Evolutionary conservation across 257 asterid genomes (phyloP).

Genomic region (Anisodus tanguticus): DNA sequence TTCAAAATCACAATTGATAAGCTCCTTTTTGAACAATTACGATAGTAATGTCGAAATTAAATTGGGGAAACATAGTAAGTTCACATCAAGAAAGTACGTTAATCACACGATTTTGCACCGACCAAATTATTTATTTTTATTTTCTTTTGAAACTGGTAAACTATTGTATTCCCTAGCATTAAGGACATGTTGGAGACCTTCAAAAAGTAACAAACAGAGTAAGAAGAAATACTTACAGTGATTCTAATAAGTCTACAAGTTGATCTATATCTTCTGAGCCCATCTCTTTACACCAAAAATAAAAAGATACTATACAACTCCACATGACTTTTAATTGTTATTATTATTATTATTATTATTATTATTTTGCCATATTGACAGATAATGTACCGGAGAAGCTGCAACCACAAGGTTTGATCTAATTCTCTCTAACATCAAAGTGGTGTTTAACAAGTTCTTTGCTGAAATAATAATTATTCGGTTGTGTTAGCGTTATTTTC

Average conservation of each 20-base stretch:
- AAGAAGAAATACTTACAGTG: no score
- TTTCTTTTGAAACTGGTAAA: no score
- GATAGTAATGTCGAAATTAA: constrained; percentile 11
- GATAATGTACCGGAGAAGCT: not conserved
- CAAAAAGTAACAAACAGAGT: no score
- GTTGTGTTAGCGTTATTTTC: not conserved
- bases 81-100: not conserved
- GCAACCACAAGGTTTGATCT: not conserved
- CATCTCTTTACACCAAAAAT: no score
- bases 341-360: no score
- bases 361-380: not conserved
- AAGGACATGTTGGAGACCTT: no score
- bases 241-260: no score
- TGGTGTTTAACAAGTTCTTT: not conserved
- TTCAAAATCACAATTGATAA: not conserved
- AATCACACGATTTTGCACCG: not conserved
- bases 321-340: no score
- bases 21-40: not conserved
- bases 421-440: constrained; percentile 24
- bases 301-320: no score
- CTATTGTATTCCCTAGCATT: no score
- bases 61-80: not conserved
- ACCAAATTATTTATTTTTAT: not conserved
- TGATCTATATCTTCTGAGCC: no score
- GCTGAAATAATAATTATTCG: not conserved